phyloP scores from a whole-genome alignment of 495 filamentous ascomycete genomes.

The Pyrenula aspistea region DNA sequence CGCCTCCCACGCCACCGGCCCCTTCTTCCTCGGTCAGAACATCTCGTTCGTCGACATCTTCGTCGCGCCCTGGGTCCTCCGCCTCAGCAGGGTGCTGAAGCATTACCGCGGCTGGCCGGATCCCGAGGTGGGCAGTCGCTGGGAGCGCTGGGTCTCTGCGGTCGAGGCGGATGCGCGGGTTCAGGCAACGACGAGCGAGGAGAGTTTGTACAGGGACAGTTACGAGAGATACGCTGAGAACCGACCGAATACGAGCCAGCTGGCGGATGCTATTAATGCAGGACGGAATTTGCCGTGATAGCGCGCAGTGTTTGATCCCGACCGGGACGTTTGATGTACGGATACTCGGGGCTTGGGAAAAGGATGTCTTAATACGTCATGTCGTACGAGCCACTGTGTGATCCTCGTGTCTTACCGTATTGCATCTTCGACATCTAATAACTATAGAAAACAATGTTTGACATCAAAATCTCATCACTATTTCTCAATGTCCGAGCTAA shows the following conservation, averaged over 20 bases:
- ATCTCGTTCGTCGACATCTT: constrained; percentile 78
- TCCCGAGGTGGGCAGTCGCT: constrained; percentile 55
- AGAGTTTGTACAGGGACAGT: constrained; percentile 46
- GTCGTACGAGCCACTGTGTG: too few relatives aligned
- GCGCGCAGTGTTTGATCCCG: too few relatives aligned
- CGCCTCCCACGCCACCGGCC: constrained; percentile 56
- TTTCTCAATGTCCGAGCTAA: too few relatives aligned
- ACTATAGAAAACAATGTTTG: too few relatives aligned
- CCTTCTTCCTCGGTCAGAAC: constrained; percentile 66
- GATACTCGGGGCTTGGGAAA: too few relatives aligned
- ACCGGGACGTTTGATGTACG: too few relatives aligned
- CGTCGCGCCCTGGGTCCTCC: constrained; percentile 77
- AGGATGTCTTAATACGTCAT: too few relatives aligned
- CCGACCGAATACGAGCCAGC: constrained; percentile 45
- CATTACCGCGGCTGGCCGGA: constrained; percentile 75
- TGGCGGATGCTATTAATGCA: constrained; percentile 47
- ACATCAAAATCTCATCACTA: too few relatives aligned
- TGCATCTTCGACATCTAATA: too few relatives aligned
- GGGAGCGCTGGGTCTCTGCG: constrained; percentile 70
- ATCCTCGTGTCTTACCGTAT: too few relatives aligned
- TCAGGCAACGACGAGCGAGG: constrained; percentile 62
- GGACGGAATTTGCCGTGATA: constrained; percentile 37
- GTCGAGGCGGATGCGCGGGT: constrained; percentile 65
- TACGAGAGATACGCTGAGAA: constrained; percentile 29
- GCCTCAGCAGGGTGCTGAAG: constrained; percentile 60